phyloP scores from a whole-genome alignment of 2,329 filamentous ascomycete genomes.

The Neofusicoccum cordaticola region DNA sequence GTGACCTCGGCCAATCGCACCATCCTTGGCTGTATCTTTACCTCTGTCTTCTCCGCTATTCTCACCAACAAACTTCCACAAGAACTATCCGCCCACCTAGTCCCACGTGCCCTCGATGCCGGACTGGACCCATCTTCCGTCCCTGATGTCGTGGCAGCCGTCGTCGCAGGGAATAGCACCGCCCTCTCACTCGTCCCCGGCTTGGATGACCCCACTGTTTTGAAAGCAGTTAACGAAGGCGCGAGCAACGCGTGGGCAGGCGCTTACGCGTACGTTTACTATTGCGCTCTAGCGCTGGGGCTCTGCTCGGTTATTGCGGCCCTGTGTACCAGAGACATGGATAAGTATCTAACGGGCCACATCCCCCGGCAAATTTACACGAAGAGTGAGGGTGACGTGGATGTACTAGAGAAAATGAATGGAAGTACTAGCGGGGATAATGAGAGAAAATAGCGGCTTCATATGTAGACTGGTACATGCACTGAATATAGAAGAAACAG shows the following conservation, averaged over 20 bases:
- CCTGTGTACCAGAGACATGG: slow-evolving; percentile 22
- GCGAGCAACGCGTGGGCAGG: slow-evolving; percentile 21
- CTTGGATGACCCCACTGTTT: slow-evolving; percentile 21
- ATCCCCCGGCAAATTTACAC: slow-evolving; percentile 22
- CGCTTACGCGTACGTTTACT: slow-evolving; percentile 26
- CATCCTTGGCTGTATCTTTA: slow-evolving; percentile 23
- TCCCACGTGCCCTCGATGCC: slow-evolving; percentile 19
- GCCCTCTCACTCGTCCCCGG: slow-evolving; percentile 16
- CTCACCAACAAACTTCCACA: slow-evolving; percentile 24
- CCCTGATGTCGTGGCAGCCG: slow-evolving; percentile 20
- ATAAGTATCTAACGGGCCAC: slow-evolving; percentile 24
- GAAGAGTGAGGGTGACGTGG: slow-evolving; percentile 15
- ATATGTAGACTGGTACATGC: too few relatives aligned
- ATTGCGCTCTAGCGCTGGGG: slow-evolving; percentile 23
- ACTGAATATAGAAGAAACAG: too few relatives aligned
- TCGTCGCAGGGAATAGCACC: slow-evolving; percentile 19
- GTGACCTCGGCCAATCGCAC: slow-evolving; percentile 22
- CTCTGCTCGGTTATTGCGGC: slow-evolving; percentile 20
- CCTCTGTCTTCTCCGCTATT: slow-evolving; percentile 24
- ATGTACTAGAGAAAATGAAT: slow-evolving; percentile 16
- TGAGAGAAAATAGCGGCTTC: too few relatives aligned
- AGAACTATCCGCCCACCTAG: slow-evolving; percentile 18
- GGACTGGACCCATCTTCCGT: slow-evolving; percentile 22
- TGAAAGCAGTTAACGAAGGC: slow-evolving; percentile 19
- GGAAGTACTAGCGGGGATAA: neutral